Percentiles rank a stretch among this genome's conserved stretches.
Conservation (phyloP, 306 rosid genomes). For the Vigna trinervia region DNA sequence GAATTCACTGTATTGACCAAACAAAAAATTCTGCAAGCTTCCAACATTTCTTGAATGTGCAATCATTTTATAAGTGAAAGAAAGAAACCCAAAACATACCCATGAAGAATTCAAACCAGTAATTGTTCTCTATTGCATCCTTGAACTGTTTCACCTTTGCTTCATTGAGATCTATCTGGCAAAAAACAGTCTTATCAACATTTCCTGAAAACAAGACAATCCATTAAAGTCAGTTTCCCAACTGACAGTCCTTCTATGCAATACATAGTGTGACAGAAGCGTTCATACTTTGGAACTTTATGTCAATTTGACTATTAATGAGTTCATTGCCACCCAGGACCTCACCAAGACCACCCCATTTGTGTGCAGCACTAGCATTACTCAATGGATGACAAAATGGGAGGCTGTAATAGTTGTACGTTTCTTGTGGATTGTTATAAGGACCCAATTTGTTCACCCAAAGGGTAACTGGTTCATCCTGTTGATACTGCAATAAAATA, state of each 20-base stretch:
- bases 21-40: constrained; percentile 30
- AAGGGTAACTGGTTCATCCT: constrained; percentile 71
- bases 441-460: constrained; percentile 99
- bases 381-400: constrained; percentile 83
- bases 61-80: constrained; percentile 25
- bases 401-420: constrained; percentile 95
- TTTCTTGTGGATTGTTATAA: constrained; percentile 98
- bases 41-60: constrained; percentile 37
- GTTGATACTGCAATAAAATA: constrained; percentile 70
- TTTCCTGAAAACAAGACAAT: constrained; percentile 58
- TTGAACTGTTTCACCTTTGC: constrained; percentile 81
- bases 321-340: constrained; percentile 99
- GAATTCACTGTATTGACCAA: not conserved
- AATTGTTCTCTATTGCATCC: constrained; percentile 93
- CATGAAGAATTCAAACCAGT: constrained; percentile 98
- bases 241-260: constrained; percentile 28
- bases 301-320: constrained; percentile 85
- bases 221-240: constrained; percentile 30
- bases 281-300: constrained; percentile 73
- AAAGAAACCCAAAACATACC: constrained; percentile 65
- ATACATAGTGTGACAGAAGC: constrained; percentile 19
- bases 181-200: constrained; percentile 78
- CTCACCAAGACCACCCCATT: constrained; percentile 99
- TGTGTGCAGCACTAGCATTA: constrained; percentile 72
- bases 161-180: constrained; percentile 71